Conservation (phyloP, 2,329 filamentous ascomycete genomes). For the Colletotrichum echinochloae region DNA sequence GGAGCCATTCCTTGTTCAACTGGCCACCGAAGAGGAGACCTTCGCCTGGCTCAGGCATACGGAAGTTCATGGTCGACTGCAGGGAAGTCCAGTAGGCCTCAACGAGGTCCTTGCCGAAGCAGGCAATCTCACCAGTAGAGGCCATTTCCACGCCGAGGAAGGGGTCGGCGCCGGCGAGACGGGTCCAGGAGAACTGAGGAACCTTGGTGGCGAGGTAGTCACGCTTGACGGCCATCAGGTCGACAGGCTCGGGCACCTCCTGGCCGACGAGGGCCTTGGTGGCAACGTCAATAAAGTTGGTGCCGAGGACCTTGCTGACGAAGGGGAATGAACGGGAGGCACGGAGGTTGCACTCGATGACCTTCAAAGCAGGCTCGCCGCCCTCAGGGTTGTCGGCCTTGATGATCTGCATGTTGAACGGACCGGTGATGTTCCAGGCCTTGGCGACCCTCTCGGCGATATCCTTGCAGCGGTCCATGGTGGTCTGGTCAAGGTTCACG, state of each 20-base stretch:
- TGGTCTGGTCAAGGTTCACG: constrained; percentile 78
- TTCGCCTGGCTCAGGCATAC: constrained; percentile 92
- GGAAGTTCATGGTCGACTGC: constrained; percentile 99
- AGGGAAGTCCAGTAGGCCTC: constrained; percentile 98
- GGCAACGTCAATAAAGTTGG: constrained; percentile 96
- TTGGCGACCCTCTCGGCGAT: constrained; percentile 97
- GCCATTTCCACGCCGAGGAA: constrained; percentile 99
- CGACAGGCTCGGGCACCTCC: constrained; percentile 84
- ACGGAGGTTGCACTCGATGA: constrained; percentile 98
- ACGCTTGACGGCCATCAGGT: constrained; percentile 90
- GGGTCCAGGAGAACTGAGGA: constrained; percentile 98
- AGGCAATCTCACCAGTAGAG: constrained; percentile 97
- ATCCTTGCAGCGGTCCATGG: constrained; percentile 90
- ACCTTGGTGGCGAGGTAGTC: constrained; percentile 98
- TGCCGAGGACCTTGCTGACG: constrained; percentile 95
- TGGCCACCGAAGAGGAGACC: constrained; percentile 96
- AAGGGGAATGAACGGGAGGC: constrained; percentile 98
- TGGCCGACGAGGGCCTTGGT: constrained; percentile 91
- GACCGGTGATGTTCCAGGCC: constrained; percentile 96
- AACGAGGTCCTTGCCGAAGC: constrained; percentile 94
- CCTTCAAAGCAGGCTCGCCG: constrained; percentile 83
- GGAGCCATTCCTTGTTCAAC: constrained; percentile 75
- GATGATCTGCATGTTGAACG: constrained; percentile 99
- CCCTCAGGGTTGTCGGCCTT: constrained; percentile 84
- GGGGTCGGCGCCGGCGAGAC: constrained; percentile 94